phyloP scores from a whole-genome alignment of 768 basidiomycete species.

The Leucogyrophana mollusca region DNA sequence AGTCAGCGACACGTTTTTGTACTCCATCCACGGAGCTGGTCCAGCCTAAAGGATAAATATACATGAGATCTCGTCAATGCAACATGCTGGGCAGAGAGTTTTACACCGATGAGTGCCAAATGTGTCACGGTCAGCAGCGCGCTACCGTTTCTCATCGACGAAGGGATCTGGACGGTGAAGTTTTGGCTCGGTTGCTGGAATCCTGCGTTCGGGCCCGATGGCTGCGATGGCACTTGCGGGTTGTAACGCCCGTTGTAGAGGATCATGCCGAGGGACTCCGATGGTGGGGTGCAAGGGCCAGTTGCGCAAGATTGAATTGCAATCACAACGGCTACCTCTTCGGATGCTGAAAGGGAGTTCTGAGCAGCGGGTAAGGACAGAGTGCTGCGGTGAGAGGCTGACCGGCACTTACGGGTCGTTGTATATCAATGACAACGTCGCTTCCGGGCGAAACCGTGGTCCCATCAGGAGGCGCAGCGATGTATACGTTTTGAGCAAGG shows the following conservation, averaged over 20 bases:
- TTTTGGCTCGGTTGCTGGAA: background rate
- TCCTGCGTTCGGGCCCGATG: background rate
- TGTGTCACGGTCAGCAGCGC: background rate
- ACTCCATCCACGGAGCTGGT: background rate
- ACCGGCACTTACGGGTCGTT: slow-evolving; percentile 1
- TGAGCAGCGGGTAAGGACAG: slow-evolving; percentile 1
- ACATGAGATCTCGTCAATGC: background rate
- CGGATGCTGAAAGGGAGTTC: slow-evolving; percentile 28
- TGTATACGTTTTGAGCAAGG: slow-evolving; percentile 38
- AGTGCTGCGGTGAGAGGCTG: background rate
- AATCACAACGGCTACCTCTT: slow-evolving; percentile 35
- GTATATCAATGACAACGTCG: background rate
- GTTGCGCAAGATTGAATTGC: slow-evolving; percentile 23
- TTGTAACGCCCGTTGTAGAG: slow-evolving; percentile 28
- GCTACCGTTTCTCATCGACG: background rate
- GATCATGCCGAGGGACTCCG: slow-evolving; percentile 23
- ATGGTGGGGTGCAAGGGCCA: slow-evolving; percentile 13
- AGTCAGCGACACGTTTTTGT: background rate
- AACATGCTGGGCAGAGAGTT: background rate
- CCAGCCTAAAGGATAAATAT: background rate
- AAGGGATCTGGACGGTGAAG: background rate
- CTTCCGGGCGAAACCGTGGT: background rate
- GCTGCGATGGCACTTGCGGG: slow-evolving; percentile 11
- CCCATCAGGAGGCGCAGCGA: slow-evolving; percentile 32
- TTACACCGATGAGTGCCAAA: background rate